These are phyloP conservation scores for Balakata baccata DNA, from an alignment of 345 rosid genomes.

Conservation along the genomic window DNA sequence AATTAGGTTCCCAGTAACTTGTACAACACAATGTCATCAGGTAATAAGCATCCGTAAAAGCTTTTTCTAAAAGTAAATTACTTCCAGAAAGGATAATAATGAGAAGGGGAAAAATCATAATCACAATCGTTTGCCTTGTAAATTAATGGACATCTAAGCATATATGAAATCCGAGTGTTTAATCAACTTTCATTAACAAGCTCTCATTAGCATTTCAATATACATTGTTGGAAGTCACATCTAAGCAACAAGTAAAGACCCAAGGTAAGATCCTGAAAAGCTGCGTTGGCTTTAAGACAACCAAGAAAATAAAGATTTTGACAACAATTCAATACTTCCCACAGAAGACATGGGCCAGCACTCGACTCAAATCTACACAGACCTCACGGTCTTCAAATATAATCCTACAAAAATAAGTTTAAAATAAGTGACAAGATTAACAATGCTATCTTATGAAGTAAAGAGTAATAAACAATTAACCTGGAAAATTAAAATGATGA, in stretches of 20 bases:
- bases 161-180: not conserved
- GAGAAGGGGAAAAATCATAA: not conserved
- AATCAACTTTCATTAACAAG: not conserved
- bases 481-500: constrained; percentile 55
- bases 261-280: constrained; percentile 6
- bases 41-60: not conserved
- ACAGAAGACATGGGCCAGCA: not conserved
- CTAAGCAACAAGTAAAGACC: not conserved
- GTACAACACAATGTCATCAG: not conserved
- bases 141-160: not conserved
- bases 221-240: constrained; percentile 22
- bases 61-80: not conserved
- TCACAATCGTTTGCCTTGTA: not conserved
- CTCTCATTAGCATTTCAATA: constrained; percentile 2
- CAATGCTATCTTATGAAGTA: not conserved
- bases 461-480: constrained; percentile 21
- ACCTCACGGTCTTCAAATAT: not conserved
- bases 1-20: not conserved
- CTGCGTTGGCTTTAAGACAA: constrained; percentile 13
- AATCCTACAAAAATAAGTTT: constrained; percentile 4
- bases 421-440: not conserved
- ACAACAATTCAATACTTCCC: constrained; percentile 19
- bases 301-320: too few relatives aligned
- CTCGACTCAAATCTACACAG: constrained; percentile 10
- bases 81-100: not conserved